Evolutionary conservation across 176 grass and related monocot species (phyloP).

Genomic region (Tillandsia fasciculata): DNA sequence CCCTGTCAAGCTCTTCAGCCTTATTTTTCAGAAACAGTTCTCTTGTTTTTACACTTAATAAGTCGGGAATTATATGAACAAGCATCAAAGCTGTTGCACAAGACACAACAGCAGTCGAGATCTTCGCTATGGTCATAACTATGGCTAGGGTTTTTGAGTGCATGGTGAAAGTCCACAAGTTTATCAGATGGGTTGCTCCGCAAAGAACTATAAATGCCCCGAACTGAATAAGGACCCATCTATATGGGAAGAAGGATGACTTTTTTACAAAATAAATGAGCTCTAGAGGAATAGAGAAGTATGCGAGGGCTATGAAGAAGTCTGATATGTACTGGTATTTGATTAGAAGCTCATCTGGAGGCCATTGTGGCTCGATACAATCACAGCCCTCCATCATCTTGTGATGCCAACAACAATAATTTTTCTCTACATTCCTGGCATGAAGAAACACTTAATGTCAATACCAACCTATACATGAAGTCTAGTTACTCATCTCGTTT

Average conservation of each 20-base stretch:
- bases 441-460: no score
- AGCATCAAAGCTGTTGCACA: slow-evolving; percentile 14
- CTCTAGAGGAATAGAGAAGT: slow-evolving; percentile 45
- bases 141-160: slow-evolving; percentile 10
- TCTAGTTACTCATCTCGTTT: no score
- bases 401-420: no score
- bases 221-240: slow-evolving; percentile 34
- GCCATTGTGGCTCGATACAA: slow-evolving; percentile 57
- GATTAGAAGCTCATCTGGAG: slow-evolving; percentile 42
- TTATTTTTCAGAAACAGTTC: slow-evolving; percentile 14
- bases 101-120: slow-evolving; percentile 13
- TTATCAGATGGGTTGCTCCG: slow-evolving; percentile 12
- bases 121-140: slow-evolving; percentile 9
- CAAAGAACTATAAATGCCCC: slow-evolving; percentile 28
- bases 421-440: no score
- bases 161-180: slow-evolving; percentile 7
- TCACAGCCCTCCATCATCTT: slow-evolving; percentile 39
- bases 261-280: slow-evolving; percentile 38
- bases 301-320: slow-evolving; percentile 37
- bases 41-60: slow-evolving; percentile 14
- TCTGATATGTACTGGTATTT: slow-evolving; percentile 63
- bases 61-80: slow-evolving; percentile 14
- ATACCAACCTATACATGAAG: no score
- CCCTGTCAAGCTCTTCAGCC: slow-evolving; percentile 10
- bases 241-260: slow-evolving; percentile 22